Conservation (phyloP, 768 basidiomycete genomes). For the Daedalea quercina region DNA sequence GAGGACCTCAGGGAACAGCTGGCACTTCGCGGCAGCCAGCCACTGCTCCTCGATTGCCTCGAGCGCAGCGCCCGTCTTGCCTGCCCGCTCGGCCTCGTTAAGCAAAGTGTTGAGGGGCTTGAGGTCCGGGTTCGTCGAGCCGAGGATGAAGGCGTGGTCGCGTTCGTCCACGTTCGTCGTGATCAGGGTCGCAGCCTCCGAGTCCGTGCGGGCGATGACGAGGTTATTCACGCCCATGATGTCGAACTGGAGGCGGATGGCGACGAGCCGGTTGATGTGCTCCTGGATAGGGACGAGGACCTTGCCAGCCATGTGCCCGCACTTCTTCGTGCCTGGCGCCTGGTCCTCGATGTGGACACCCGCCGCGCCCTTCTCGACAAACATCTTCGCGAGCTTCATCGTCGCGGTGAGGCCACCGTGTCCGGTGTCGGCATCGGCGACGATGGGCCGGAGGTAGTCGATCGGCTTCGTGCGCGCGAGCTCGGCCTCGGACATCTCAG, state of each 20-base stretch:
- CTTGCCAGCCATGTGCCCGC: slow-evolving; percentile 91
- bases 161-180: slow-evolving; percentile 94
- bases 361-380: slow-evolving; percentile 96
- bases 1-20: slow-evolving; percentile 70
- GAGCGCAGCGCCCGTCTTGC: slow-evolving; percentile 72
- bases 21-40: slow-evolving; percentile 70
- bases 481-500: slow-evolving; percentile 61
- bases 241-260: slow-evolving; percentile 95
- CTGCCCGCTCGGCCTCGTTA: slow-evolving; percentile 75
- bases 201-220: slow-evolving; percentile 90
- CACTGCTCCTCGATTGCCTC: slow-evolving; percentile 89
- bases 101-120: slow-evolving; percentile 73
- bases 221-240: slow-evolving; percentile 98
- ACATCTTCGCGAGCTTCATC: slow-evolving; percentile 98
- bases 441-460: slow-evolving; percentile 90
- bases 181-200: slow-evolving; percentile 95
- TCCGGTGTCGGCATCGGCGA: slow-evolving; percentile 97
- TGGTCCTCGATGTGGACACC: slow-evolving; percentile 99
- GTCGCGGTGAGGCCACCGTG: slow-evolving; percentile 97
- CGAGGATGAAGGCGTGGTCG: slow-evolving; percentile 97
- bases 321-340: slow-evolving; percentile 96
- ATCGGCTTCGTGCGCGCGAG: slow-evolving; percentile 62
- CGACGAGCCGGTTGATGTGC: slow-evolving; percentile 96
- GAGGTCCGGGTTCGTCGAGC: slow-evolving; percentile 71
- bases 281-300: slow-evolving; percentile 96